Base-by-base conservation (phyloP, 2,329 filamentous ascomycete species). In the Pseudocercospora musae region DNA sequence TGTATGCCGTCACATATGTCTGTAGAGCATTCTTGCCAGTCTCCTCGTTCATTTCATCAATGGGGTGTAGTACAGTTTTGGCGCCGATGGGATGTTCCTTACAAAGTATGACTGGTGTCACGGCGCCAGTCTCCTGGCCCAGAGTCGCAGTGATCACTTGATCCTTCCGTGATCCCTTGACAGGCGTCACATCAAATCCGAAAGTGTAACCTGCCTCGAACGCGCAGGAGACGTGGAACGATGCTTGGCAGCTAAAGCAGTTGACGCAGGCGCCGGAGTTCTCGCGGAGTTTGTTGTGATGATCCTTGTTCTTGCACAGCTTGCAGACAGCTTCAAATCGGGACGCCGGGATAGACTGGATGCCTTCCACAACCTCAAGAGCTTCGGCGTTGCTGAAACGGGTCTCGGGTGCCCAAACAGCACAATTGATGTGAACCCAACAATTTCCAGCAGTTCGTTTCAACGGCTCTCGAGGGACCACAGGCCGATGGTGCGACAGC, bases 371-470 rank as follows among this genome's bases (percentile, higher is more conserved):
- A 31, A 92, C 89, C 69, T 92, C 90, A 33, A 99, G 80, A 18
- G 89, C 87, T 71, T 88, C 87, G 18, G 92, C 89, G 70, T 91
- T 91, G 65, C 90, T 93, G 76, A 97, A 99, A 72, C 93, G 95
- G 71, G 96, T 89, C 76, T 99, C 95, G 0, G 92, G 88, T 10
- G 90, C 93, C 87, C 91, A 98, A 18, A 96, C 82, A 1, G 95
- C 93, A 73, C 95, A 99, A 40, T 89, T 89, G 27, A 98, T 92
- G 74, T 99, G 95, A 15, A 97, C 91, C 95, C 95, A 99, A 73
- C 98, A 98, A 78, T 98, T 98, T 74, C 96, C 92, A 3, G 90
- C 91, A 0, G 95, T 99, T 54, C 91, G 87, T 78, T 99, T 99
- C 66, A 99, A 81, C 3, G 95, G 89, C 74, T 98, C 95, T 53